A percentile compares a stretch with the other conserved stretches of the same genome.
Evolutionary conservation across 176 grass and related monocot species (phyloP).

Genomic region (Rhynchospora tenuis): DNA sequence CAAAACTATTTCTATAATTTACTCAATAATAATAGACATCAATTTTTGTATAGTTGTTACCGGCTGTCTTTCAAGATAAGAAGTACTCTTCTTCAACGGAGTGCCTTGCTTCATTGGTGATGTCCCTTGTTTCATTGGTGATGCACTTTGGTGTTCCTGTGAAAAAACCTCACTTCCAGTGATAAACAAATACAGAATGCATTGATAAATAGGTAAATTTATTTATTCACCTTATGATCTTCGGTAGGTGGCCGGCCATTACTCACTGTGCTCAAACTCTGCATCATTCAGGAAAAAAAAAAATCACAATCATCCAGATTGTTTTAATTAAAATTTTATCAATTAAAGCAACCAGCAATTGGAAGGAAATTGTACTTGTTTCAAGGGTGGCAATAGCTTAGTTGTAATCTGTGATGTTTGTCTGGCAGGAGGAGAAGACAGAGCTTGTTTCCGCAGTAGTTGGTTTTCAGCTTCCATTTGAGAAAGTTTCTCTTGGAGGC

Average conservation of each 20-base stretch:
- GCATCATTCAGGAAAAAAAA: constrained; percentile 31
- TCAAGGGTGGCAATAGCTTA: constrained; percentile 53
- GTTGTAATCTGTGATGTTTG: constrained; percentile 34
- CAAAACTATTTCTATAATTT: background rate
- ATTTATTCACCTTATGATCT: constrained; percentile 56
- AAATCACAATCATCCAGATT: constrained; percentile 6
- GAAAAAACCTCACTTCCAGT: constrained; percentile 35
- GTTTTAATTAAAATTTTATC: background rate
- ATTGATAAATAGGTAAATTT: constrained; percentile 25
- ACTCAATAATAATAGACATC: constrained; percentile 36
- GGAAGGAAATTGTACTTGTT: constrained; percentile 46
- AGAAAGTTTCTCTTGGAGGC: constrained; percentile 80
- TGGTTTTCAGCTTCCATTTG: constrained; percentile 96
- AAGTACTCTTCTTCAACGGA: constrained; percentile 45
- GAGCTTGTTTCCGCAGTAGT: constrained; percentile 60
- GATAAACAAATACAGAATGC: constrained; percentile 18
- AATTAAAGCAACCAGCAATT: background rate
- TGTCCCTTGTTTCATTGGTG: constrained; percentile 28
- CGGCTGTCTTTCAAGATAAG: constrained; percentile 64
- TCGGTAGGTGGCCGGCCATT: constrained; percentile 35
- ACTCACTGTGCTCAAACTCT: constrained; percentile 45
- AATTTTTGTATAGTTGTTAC: background rate
- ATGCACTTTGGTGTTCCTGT: constrained; percentile 69
- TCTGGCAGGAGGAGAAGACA: constrained; percentile 44
- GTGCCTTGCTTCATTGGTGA: constrained; percentile 50